Evolutionary conservation across 75 land plant genomes (phyloP), one percentile per base, ranked within the genome.

Genomic region (Picea sitchensis): DNA sequence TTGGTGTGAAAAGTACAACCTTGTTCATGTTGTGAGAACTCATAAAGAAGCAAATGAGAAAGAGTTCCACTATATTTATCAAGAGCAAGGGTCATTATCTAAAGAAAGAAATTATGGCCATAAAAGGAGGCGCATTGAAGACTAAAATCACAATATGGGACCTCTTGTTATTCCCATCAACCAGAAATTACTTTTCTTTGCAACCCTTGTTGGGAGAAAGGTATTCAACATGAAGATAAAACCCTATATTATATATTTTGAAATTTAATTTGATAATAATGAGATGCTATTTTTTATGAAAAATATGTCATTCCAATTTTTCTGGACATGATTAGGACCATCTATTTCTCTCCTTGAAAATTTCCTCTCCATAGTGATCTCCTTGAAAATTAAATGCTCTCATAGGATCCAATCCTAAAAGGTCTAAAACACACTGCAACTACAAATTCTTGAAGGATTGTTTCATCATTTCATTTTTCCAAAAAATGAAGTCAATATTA

Each of bases 161-260:
- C 89, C 89, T 61, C 79, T 90, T 30, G 91, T 90, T n/a, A 85
- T 90, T 17, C 91, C 91, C 7, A 26, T 90, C 51, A 82, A 82
- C 51, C 90, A 90, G 82, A 90, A 90, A 79, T 84, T 90, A 15
- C 83, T 90, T 32, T 90, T 90, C 83, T 87, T 90, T 61, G 79
- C 88, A 62, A 83, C 78, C 44, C 87, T 90, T 15, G 85, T 90
- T 23, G 90, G 81, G 1, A 80, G 80, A 51, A 90, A 90, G 83
- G 73, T 90, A 9, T 80, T 90, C 83, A 82, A 82, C 60, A 44
- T 38, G 34, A 87, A 82, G 73, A 65, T 87, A 58, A 90, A 90
- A 83, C 90, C 91, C 1, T 90, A 90, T 73, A 90, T 90, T 14
- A 90, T 90, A 13, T 90, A 90, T 64, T 90, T 90, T 83, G 84